These are phyloP conservation scores for Clonostachys solani DNA, from an alignment of 2,329 filamentous ascomycete genomes.

Conservation along the genomic window DNA sequence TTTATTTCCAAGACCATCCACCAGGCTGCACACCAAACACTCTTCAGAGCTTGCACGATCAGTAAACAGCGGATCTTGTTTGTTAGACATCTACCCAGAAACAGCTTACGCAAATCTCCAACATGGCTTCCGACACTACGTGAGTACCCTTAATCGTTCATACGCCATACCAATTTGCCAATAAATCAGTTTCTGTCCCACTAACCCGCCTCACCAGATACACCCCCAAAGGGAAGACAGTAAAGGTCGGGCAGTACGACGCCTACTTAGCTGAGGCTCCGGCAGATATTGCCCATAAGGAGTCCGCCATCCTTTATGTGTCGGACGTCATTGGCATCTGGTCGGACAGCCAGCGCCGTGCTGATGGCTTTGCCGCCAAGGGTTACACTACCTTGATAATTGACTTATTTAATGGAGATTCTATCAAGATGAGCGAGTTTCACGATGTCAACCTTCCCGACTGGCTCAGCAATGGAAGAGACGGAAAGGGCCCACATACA, in stretches of 20 bases:
- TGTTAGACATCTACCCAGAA: no score
- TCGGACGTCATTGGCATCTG: conserved; percentile 32
- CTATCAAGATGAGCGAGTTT: conserved; percentile 14
- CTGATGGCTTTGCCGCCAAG: conserved; percentile 30
- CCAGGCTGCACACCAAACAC: no score
- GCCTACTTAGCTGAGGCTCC: conserved; percentile 40
- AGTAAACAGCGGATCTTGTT: no score
- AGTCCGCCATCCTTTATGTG: conserved; percentile 24
- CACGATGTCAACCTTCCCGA: conserved; percentile 19
- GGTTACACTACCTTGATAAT: conserved; percentile 31
- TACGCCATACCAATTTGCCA: no score
- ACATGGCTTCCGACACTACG: no score
- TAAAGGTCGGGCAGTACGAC: conserved; percentile 36
- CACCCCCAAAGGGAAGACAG: conserved; percentile 35
- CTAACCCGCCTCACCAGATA: conserved; percentile 30
- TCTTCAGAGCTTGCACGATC: no score
- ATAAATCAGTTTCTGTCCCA: conserved; percentile 3
- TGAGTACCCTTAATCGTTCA: no score
- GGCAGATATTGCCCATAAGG: conserved; percentile 12
- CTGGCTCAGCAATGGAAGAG: conserved; percentile 33
- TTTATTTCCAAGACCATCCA: no score
- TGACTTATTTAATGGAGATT: conserved; percentile 32
- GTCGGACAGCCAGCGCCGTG: conserved; percentile 32
- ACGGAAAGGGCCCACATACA: conserved; percentile 41
- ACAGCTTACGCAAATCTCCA: no score